Evolutionary conservation across 805 yeast species (phyloP), one percentile per base, ranked within the genome.

Genomic region (Ascoidea asiatica): DNA sequence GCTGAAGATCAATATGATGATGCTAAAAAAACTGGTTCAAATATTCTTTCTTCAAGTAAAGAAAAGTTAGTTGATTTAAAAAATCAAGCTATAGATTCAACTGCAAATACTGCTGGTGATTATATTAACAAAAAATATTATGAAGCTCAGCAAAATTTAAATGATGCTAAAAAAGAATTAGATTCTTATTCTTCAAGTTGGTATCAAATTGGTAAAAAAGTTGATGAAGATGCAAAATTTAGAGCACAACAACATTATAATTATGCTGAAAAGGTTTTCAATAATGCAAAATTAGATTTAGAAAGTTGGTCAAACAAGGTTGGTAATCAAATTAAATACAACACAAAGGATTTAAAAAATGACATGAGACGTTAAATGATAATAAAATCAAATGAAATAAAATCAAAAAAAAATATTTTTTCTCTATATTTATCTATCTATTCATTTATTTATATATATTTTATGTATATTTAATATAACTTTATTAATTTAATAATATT

Each of bases 401-500:
- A 2, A 11, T 8, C 8, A 15, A 29, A 29, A 29, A 29, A 29
- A 29, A 11, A 2, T 29, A 29, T 29, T 29, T 29, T 29, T 29
- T 29, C 35, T 29, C 8, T 29, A 11, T 29, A 29, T 29, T 29
- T 15, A 11, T 29, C 8, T 11, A 11, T 8, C 8, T 29, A 29
- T 29, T 29, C 35, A 29, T 3, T 8, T 11, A n/a, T n/a, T n/a
- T n/a, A n/a, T n/a, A n/a, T n/a, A n/a, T n/a, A n/a, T n/a, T n/a
- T n/a, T n/a, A n/a, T 20, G 21, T n/a, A 43, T 20, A 6, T 23
- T 38, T 36, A n/a, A 19, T 15, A 2, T 43, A 29, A 43, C 46
- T 5, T 40, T 46, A 35, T 38, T 19, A 38, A 57, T 39, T 51
- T 50, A 36, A 59, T 64, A 18, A 58, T 62, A 37, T 58, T 56